Evolutionary conservation across 228 moss, liverwort and hornwort genomes (phyloP).

Genomic region (Sphagnum magellanicum): DNA sequence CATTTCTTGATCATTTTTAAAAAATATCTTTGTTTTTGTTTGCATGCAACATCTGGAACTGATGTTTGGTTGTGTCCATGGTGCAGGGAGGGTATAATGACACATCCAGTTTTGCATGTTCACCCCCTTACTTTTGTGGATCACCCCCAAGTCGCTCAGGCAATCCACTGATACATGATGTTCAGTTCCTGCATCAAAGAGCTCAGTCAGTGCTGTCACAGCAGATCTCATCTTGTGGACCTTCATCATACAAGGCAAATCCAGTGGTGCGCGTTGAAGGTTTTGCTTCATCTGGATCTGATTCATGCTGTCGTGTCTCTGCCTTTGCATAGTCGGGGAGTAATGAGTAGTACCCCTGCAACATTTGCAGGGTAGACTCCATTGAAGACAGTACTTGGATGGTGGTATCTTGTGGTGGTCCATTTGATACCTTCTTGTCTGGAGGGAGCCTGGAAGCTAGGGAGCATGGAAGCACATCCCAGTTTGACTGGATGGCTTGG

Average conservation of each 20-base stretch:
- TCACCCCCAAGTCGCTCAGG: conserved; percentile 90
- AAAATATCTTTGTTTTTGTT: background rate
- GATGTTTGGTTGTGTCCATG: background rate
- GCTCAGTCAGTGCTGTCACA: conserved; percentile 65
- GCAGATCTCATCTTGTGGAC: conserved; percentile 58
- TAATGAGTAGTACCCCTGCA: too few species aligned
- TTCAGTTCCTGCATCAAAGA: conserved; percentile 92
- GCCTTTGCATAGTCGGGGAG: too few species aligned
- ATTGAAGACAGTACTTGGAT: conserved; percentile 41
- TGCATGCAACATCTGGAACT: too few species aligned
- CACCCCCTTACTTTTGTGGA: conserved; percentile 92
- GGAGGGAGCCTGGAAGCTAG: too few species aligned
- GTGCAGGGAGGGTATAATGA: conserved; percentile 84
- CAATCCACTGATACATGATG: conserved; percentile 91
- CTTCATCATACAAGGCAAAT: conserved; percentile 54
- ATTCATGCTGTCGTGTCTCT: conserved; percentile 68
- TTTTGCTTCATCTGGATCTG: conserved; percentile 57
- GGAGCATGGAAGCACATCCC: conserved; percentile 12
- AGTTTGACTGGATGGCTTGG: conserved; percentile 14
- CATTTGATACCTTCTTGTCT: conserved; percentile 5
- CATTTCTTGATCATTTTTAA: background rate
- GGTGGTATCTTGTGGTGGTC: conserved; percentile 39
- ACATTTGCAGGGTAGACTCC: too few species aligned
- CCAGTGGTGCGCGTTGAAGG: conserved; percentile 90
- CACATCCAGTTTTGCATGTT: conserved; percentile 78